Base-by-base conservation (phyloP, 306 rosid genomes). In the Bauhinia variegata region DNA sequence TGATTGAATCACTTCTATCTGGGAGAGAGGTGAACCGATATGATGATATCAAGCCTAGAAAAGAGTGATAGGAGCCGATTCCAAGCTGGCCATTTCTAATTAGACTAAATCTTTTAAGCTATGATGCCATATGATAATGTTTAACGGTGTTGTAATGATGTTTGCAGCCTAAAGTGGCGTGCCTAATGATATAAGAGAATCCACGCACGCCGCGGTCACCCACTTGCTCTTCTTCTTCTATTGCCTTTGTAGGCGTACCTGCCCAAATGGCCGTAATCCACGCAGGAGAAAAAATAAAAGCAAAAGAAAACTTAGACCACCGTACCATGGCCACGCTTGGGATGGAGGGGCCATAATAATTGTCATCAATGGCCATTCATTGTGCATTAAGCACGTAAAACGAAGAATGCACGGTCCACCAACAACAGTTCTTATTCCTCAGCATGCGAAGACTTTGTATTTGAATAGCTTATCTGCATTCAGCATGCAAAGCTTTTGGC, bases 61-160 rank as follows among this genome's bases (percentile, higher is more conserved):
- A 32, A 17, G 47, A 2, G 17, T 18, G 16, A 41, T 38, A 62
- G 8, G 38, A 50, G 8, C 42, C n/a, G 41, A 58, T 59, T 39
- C 52, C 60, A 32, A 54, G 19, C 13, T 42, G 11, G 38, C 42
- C 18, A 4, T 14, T 46, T 46, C 16, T 63, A 30, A 23, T 23
- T 23, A 23, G 28, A 23, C 28, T 23, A 23, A 23, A 23, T 23
- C 28, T 23, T 23, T 23, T 2, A 23, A 23, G 28, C 28, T 31
- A 47, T 37, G 78, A 58, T 41, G 7, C 28, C 30, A 55, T 15
- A 48, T 30, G 75, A 75, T 76, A 67, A 79, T 79, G 82, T 67
- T 63, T 14, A 47, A 28, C 52, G 54, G 62, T 64, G 68, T 67
- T 31, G 79, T 71, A 76, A 86, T 86, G 86, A 83, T 86, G 86